Evolutionary conservation across 345 rosid species (phyloP).

Genomic region (Kandelia obovata): DNA sequence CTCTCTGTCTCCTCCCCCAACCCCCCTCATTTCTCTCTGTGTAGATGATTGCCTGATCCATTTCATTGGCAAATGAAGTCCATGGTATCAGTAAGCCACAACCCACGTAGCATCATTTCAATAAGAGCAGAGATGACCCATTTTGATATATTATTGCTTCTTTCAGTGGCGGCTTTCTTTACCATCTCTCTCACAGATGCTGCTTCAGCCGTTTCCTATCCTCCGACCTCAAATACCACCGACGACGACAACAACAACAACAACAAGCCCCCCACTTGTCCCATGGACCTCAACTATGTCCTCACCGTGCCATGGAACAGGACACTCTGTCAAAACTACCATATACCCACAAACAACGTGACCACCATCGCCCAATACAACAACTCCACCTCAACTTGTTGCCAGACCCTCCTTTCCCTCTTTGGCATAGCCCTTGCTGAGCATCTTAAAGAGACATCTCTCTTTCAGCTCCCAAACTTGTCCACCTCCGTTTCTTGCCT

Average conservation of each 20-base stretch:
- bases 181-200: conserved; percentile 5
- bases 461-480: conserved; percentile 55
- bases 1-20: no score
- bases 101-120: no score
- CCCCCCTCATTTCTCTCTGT: no score
- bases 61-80: no score
- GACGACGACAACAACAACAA: background rate
- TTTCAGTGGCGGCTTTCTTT: conserved; percentile 12
- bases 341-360: conserved; percentile 7
- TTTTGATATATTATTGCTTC: conserved; percentile 10
- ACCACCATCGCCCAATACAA: background rate
- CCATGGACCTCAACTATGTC: conserved; percentile 60
- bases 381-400: conserved; percentile 35
- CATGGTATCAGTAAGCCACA: no score
- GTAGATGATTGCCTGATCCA: no score
- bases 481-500: conserved; percentile 61
- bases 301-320: conserved; percentile 65
- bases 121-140: background rate
- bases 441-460: conserved; percentile 55
- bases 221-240: background rate
- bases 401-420: conserved; percentile 49
- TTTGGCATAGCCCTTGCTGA: conserved; percentile 53
- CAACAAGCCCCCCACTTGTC: conserved; percentile 38
- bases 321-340: conserved; percentile 39
- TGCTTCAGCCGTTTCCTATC: background rate